Conservation (phyloP, 352 stramenopile genomes). For the Phytophthora boehmeriae region DNA sequence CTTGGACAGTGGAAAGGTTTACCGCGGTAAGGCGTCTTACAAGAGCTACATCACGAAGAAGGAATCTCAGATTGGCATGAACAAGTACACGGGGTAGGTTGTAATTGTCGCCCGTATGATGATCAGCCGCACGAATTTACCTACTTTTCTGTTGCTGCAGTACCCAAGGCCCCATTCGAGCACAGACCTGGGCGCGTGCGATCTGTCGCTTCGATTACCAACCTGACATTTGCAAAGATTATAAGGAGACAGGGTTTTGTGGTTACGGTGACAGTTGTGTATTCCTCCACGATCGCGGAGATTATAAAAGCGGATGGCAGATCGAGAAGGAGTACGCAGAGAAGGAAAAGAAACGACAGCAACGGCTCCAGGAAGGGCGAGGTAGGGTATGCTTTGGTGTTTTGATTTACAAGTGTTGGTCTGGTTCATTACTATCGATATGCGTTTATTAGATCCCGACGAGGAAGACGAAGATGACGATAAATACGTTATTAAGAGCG, state of each 20-base stretch:
- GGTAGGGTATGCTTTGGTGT: slow-evolving; percentile 28
- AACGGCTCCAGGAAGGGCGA: slow-evolving; percentile 61
- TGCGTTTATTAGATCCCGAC: slow-evolving; percentile 37
- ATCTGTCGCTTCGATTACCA: slow-evolving; percentile 98
- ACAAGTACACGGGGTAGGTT: slow-evolving; percentile 88
- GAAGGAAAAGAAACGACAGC: slow-evolving; percentile 91
- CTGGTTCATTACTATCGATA: not conserved
- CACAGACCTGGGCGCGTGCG: slow-evolving; percentile 93
- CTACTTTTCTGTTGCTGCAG: slow-evolving; percentile 24
- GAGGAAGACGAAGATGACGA: slow-evolving; percentile 68
- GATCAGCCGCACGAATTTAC: slow-evolving; percentile 2
- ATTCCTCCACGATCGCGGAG: slow-evolving; percentile 98
- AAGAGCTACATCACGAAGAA: slow-evolving; percentile 91
- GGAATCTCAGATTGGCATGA: slow-evolving; percentile 86
- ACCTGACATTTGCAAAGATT: slow-evolving; percentile 99
- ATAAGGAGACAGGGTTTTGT: slow-evolving; percentile 99
- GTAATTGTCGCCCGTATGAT: not conserved
- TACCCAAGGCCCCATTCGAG: slow-evolving; percentile 95
- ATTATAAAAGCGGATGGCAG: slow-evolving; percentile 98
- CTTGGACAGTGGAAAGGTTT: slow-evolving; percentile 75
- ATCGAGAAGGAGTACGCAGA: slow-evolving; percentile 96
- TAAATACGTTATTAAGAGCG: slow-evolving; percentile 67
- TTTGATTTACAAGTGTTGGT: slow-evolving; percentile 3
- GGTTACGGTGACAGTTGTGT: slow-evolving; percentile 97
- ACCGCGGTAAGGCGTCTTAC: slow-evolving; percentile 83